A percentile compares a stretch with the other conserved stretches of the same genome.
Evolutionary conservation across 768 basidiomycete genomes (phyloP).

Genomic region (Mycena epipterygia): DNA sequence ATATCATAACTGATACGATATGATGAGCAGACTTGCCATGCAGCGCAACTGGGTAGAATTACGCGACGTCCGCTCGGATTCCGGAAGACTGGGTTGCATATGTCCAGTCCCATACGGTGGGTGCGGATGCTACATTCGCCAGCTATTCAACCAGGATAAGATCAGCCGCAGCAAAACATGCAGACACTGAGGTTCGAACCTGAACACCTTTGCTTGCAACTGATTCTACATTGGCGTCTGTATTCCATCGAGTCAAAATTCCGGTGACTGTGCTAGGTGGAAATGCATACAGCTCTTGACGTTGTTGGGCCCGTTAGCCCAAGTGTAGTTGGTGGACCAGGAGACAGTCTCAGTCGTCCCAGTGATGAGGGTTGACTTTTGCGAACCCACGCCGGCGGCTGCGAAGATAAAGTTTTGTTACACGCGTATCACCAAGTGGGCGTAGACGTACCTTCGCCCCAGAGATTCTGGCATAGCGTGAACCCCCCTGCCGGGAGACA

Average conservation of each 20-base stretch:
- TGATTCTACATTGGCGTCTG: constrained; percentile 66
- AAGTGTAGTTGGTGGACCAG: constrained; percentile 68
- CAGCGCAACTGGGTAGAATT: constrained; percentile 26
- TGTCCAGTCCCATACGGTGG: constrained; percentile 66
- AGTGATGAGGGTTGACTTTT: constrained; percentile 61
- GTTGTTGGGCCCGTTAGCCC: constrained; percentile 63
- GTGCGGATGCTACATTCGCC: constrained; percentile 56
- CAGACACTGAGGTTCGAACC: constrained; percentile 42
- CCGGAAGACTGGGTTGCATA: constrained; percentile 59
- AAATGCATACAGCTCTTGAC: constrained; percentile 67
- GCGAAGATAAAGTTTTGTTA: not conserved
- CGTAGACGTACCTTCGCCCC: constrained; percentile 58
- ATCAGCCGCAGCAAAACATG: not conserved
- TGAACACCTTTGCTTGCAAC: constrained; percentile 63
- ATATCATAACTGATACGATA: constrained; percentile 60
- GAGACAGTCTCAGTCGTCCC: constrained; percentile 56
- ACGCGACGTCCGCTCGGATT: constrained; percentile 70
- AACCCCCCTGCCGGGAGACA: constrained; percentile 62
- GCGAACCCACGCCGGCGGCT: constrained; percentile 62
- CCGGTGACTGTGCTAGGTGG: too few species aligned
- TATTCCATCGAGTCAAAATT: not conserved
- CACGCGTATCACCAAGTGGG: not conserved
- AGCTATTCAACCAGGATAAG: constrained; percentile 46
- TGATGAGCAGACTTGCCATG: not conserved
- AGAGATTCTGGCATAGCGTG: constrained; percentile 70